Percentiles rank a stretch among this genome's conserved stretches.
Conservation (phyloP, 73 alveolate genomes). For the Uronychia setigera region DNA sequence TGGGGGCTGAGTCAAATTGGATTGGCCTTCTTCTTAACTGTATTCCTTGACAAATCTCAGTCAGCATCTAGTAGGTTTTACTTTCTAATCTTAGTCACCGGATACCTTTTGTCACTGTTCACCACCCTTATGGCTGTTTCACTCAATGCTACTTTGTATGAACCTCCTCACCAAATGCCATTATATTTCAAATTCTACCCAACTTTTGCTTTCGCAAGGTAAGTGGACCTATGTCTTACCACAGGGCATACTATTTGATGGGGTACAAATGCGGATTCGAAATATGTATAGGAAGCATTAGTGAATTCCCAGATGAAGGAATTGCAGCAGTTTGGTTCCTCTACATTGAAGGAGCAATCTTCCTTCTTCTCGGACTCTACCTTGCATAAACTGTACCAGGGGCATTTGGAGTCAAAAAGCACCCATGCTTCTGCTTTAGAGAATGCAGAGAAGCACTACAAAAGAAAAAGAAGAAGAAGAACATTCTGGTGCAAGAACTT, state of each 20-base stretch:
- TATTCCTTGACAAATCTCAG: slow-evolving; percentile 92
- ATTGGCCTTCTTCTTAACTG: slow-evolving; percentile 92
- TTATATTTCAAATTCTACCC: slow-evolving; percentile 66
- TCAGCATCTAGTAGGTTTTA: slow-evolving; percentile 66
- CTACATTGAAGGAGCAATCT: slow-evolving; percentile 74
- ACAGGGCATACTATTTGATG: slow-evolving; percentile 85
- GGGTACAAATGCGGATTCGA: slow-evolving; percentile 88
- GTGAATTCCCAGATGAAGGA: slow-evolving; percentile 75
- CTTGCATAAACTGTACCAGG: slow-evolving; percentile 92
- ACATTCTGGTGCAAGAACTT: background rate
- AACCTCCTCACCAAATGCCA: slow-evolving; percentile 89
- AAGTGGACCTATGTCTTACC: slow-evolving; percentile 62
- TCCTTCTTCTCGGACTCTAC: slow-evolving; percentile 85
- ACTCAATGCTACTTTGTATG: slow-evolving; percentile 84
- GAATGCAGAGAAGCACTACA: background rate
- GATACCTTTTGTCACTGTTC: slow-evolving; percentile 92
- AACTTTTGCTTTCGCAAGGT: slow-evolving; percentile 30
- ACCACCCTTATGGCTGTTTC: slow-evolving; percentile 78
- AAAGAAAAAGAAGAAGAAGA: background rate
- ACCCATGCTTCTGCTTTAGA: background rate
- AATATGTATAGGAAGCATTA: slow-evolving; percentile 75
- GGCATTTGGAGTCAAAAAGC: slow-evolving; percentile 92
- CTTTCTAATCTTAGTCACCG: slow-evolving; percentile 58
- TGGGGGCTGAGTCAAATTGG: slow-evolving; percentile 97
- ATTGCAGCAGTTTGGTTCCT: slow-evolving; percentile 36